phyloP scores from a whole-genome alignment of 106 monocot genomes.

The Platanthera guangdongensis region DNA sequence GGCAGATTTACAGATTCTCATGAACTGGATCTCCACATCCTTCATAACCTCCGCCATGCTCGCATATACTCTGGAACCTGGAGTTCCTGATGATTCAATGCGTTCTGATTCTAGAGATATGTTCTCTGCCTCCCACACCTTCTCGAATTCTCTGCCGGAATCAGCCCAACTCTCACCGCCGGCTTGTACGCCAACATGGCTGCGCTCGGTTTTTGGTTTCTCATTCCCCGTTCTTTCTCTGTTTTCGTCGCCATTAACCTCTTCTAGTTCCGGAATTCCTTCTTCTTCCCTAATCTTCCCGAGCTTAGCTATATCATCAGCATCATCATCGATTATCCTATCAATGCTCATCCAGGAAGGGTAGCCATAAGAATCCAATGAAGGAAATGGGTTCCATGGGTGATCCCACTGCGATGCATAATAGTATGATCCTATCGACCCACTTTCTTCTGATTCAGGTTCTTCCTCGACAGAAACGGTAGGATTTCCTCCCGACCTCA shows the following conservation, averaged over 20 bases:
- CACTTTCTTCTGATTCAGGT: conserved; percentile 47
- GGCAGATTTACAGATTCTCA: conserved; percentile 50
- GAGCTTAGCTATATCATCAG: conserved; percentile 68
- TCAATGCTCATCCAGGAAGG: conserved; percentile 26
- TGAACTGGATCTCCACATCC: conserved; percentile 66
- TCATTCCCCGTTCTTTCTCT: conserved; percentile 5
- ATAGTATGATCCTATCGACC: conserved; percentile 42
- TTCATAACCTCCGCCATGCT: conserved; percentile 75
- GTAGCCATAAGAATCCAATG: conserved; percentile 34
- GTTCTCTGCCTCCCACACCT: conserved; percentile 11
- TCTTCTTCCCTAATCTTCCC: conserved; percentile 81
- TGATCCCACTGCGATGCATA: conserved; percentile 32
- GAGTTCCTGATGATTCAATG: conserved; percentile 26
- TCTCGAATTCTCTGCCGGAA: conserved; percentile 6
- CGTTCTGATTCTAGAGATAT: conserved; percentile 12
- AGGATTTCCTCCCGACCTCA: conserved; percentile 47
- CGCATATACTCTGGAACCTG: conserved; percentile 52
- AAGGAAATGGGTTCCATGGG: conserved; percentile 69
- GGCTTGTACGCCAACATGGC: conserved; percentile 4
- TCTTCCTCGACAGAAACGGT: conserved; percentile 59
- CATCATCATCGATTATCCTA: conserved; percentile 39
- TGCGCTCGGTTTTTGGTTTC: not conserved
- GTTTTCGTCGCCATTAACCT: conserved; percentile 21
- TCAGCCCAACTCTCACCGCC: conserved; percentile 5
- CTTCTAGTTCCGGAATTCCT: conserved; percentile 94